Evolutionary conservation across 116 monocot genomes (phyloP).

Genomic region (Posidonia oceanica): DNA sequence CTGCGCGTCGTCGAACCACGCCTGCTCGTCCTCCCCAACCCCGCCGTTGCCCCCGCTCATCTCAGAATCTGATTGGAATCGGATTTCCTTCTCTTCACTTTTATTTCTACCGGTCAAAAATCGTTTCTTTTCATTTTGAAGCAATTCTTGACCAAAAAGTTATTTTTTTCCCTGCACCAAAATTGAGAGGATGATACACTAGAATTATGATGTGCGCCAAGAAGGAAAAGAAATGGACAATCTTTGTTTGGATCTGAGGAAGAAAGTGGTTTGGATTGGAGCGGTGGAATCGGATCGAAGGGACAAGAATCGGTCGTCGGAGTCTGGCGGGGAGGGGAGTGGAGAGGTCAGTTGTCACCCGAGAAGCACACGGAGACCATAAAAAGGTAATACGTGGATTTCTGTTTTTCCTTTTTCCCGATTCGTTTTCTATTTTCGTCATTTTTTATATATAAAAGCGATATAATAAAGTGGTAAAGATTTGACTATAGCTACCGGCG

Average conservation of each 20-base stretch:
- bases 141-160: neutral
- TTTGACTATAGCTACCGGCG: neutral
- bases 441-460: too few species aligned
- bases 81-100: constrained; percentile 1
- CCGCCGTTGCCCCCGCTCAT: constrained; percentile 6
- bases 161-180: too few species aligned
- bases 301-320: neutral
- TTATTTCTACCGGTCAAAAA: neutral
- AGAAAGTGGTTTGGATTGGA: neutral
- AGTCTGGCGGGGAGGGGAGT: too few species aligned
- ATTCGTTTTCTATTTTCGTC: too few species aligned
- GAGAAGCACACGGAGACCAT: neutral
- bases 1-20: constrained; percentile 50
- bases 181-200: too few species aligned
- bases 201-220: too few species aligned
- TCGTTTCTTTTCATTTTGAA: neutral
- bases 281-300: constrained; percentile 2
- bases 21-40: constrained; percentile 1
- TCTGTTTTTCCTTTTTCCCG: too few species aligned
- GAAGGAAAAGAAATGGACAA: neutral
- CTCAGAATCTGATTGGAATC: too few species aligned
- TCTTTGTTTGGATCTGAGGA: neutral
- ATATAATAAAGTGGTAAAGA: neutral
- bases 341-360: neutral
- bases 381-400: neutral